Conservation (phyloP, 495 filamentous ascomycete species). For the Cairneyella variabilis region DNA sequence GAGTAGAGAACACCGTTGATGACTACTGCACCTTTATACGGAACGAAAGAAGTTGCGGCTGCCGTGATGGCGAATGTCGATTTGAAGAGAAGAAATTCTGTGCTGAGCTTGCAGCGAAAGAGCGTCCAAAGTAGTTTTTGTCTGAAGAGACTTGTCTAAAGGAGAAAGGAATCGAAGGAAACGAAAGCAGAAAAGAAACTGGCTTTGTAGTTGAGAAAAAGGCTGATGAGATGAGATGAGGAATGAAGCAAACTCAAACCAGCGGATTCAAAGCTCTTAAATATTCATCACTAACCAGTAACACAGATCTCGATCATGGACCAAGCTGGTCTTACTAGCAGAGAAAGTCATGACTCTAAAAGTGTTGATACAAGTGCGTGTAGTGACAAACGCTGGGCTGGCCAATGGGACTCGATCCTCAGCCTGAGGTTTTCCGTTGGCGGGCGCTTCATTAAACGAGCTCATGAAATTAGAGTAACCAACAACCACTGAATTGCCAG, state of each 20-base stretch:
- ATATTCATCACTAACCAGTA: conserved; percentile 12
- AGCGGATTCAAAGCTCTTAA: conserved; percentile 24
- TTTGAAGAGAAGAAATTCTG: background rate
- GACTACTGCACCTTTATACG: conserved; percentile 18
- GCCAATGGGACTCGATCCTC: conserved; percentile 19
- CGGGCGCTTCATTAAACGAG: conserved; percentile 25
- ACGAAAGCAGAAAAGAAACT: conserved; percentile 9
- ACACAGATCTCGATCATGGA: conserved; percentile 5
- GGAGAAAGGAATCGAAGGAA: conserved; percentile 10
- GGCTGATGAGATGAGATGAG: conserved; percentile 20
- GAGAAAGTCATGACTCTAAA: conserved; percentile 23
- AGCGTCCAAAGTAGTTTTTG: conserved; percentile 12
- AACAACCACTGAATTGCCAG: conserved; percentile 5
- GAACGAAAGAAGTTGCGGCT: conserved; percentile 7
- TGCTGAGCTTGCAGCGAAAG: conserved; percentile 27
- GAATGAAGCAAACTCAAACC: conserved; percentile 11
- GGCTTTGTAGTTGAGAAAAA: conserved; percentile 16
- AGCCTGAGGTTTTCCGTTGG: background rate
- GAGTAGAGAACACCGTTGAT: conserved; percentile 21
- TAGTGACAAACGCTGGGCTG: conserved; percentile 23
- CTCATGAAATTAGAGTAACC: conserved; percentile 8
- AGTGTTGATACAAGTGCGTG: conserved; percentile 24
- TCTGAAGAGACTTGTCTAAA: conserved; percentile 26
- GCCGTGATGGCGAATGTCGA: conserved; percentile 11
- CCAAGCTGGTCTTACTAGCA: conserved; percentile 3